Evolutionary conservation across 2,329 filamentous ascomycete species (phyloP).

Genomic region (Xylaria digitata): DNA sequence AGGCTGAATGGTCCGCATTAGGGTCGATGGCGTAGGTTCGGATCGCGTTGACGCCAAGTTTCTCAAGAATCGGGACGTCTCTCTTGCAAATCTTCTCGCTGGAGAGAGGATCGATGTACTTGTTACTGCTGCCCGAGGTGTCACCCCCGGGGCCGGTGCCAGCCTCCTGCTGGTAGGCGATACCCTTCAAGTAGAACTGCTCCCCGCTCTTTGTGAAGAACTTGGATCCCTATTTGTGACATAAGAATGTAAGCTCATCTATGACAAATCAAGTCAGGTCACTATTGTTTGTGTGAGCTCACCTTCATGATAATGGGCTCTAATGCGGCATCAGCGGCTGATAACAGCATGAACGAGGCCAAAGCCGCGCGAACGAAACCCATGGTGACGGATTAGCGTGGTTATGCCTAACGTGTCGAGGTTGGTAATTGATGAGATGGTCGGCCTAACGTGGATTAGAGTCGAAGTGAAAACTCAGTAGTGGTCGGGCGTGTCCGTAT

Average conservation of each 20-base stretch:
- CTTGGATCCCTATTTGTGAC: slow-evolving; percentile 46
- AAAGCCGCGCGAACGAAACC: slow-evolving; percentile 48
- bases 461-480: neutral
- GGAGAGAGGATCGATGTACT: slow-evolving; percentile 77
- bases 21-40: slow-evolving; percentile 83
- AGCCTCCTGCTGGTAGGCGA: slow-evolving; percentile 79
- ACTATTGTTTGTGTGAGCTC: slow-evolving; percentile 20
- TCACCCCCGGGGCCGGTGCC: slow-evolving; percentile 57
- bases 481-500: slow-evolving; percentile 1
- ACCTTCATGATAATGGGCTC: slow-evolving; percentile 52
- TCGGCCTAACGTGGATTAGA: slow-evolving; percentile 2
- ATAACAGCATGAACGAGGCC: slow-evolving; percentile 46
- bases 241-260: slow-evolving; percentile 24
- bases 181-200: slow-evolving; percentile 73
- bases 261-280: neutral
- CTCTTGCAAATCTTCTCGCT: slow-evolving; percentile 71
- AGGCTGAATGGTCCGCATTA: slow-evolving; percentile 71
- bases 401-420: neutral
- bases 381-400: slow-evolving; percentile 37
- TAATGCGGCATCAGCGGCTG: slow-evolving; percentile 44
- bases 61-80: slow-evolving; percentile 74
- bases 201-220: slow-evolving; percentile 77
- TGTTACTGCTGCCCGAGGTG: slow-evolving; percentile 48
- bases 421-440: neutral
- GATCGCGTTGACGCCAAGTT: slow-evolving; percentile 78